Evolutionary conservation across 140 eudicot genomes (phyloP).

Genomic region (Artemisia princeps): DNA sequence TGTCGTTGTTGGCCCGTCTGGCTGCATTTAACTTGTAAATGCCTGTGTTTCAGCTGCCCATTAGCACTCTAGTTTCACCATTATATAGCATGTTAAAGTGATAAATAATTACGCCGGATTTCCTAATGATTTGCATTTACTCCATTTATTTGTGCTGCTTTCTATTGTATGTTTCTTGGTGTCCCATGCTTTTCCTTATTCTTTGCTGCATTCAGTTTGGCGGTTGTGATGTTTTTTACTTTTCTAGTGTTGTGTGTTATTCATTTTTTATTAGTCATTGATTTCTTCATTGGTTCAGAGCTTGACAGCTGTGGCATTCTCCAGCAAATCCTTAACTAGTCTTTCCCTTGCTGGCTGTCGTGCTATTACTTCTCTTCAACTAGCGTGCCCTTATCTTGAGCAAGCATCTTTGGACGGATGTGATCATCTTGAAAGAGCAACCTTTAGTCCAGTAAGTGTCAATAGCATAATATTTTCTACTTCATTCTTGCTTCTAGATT

Average conservation of each 20-base stretch:
- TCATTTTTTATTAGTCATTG: constrained; percentile 17
- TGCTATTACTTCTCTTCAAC: constrained; percentile 60
- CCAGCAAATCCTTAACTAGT: constrained; percentile 60
- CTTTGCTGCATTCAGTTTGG: constrained; percentile 11
- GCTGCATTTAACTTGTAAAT: no score
- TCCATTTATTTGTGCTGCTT: no score
- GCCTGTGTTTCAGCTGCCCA: no score
- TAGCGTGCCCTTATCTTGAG: constrained; percentile 78
- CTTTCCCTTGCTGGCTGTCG: constrained; percentile 97
- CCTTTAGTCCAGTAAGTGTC: constrained; percentile 68
- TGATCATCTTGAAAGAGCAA: constrained; percentile 90
- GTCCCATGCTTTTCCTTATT: not conserved
- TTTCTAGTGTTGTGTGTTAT: not conserved
- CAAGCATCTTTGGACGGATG: constrained; percentile 85
- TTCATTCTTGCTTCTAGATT: not conserved
- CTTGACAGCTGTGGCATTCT: constrained; percentile 66
- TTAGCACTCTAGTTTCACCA: no score
- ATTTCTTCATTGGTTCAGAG: constrained; percentile 43
- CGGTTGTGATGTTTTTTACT: not conserved
- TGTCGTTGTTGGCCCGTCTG: no score
- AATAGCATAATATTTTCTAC: not conserved
- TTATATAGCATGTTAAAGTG: no score
- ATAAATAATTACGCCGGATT: no score
- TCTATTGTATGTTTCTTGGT: not conserved
- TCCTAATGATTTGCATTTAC: no score